Conservation (phyloP, 352 stramenopile genomes). For the Pythium aristosporum region DNA sequence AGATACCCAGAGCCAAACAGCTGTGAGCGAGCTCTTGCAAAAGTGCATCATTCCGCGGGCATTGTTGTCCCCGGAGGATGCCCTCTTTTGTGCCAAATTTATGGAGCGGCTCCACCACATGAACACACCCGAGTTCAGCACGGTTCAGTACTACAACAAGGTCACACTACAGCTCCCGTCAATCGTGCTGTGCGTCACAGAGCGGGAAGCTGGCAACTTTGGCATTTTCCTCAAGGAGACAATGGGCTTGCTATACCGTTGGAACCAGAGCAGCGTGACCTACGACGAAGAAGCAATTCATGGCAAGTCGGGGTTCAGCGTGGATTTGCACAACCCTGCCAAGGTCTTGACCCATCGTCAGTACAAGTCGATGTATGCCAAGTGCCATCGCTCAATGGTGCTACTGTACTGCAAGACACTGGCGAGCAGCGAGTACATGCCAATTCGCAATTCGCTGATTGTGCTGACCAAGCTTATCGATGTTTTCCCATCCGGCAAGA, state of each 20-base stretch:
- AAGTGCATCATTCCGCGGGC: slow-evolving; percentile 77
- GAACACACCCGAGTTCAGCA: slow-evolving; percentile 69
- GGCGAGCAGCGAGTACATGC: slow-evolving; percentile 76
- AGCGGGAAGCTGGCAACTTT: slow-evolving; percentile 84
- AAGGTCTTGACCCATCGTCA: slow-evolving; percentile 62
- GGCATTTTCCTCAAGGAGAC: slow-evolving; percentile 87
- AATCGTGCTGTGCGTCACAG: slow-evolving; percentile 78
- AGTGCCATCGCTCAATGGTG: slow-evolving; percentile 74
- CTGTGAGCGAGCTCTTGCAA: slow-evolving; percentile 72
- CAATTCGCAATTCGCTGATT: slow-evolving; percentile 81
- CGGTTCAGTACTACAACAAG: slow-evolving; percentile 82
- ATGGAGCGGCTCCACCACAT: slow-evolving; percentile 79
- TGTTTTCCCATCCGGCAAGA: slow-evolving; percentile 69
- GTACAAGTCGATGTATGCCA: slow-evolving; percentile 74
- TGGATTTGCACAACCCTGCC: slow-evolving; percentile 64
- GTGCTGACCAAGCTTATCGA: slow-evolving; percentile 89
- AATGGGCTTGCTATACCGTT: slow-evolving; percentile 60
- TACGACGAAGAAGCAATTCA: slow-evolving; percentile 81
- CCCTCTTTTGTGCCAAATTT: slow-evolving; percentile 83
- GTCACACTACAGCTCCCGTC: slow-evolving; percentile 75
- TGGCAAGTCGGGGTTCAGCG: slow-evolving; percentile 67
- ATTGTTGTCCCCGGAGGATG: slow-evolving; percentile 80
- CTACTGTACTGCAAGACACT: slow-evolving; percentile 64
- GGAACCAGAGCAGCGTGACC: slow-evolving; percentile 75
- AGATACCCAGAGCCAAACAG: slow-evolving; percentile 41